These are phyloP conservation scores for Plasmodium vinckei DNA, from an alignment of 169 alveolate species.

Conservation along the genomic window DNA sequence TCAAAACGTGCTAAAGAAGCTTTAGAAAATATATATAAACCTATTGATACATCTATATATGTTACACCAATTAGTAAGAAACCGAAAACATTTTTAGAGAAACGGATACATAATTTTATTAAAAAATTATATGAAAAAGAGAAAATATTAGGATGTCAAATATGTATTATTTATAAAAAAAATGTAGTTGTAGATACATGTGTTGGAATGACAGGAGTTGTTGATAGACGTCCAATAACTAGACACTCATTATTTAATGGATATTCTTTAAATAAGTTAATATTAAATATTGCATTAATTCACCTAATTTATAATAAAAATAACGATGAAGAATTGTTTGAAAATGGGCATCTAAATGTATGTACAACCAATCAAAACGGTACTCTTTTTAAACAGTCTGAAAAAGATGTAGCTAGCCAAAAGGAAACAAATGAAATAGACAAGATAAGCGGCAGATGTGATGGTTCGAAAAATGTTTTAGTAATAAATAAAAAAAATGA, in stretches of 20 bases:
- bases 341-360: constrained; percentile 74
- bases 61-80: constrained; percentile 56
- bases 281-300: constrained; percentile 79
- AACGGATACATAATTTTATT: constrained; percentile 56
- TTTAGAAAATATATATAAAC: constrained; percentile 53
- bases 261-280: constrained; percentile 74
- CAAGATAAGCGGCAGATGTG: constrained; percentile 29
- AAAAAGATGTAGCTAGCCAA: constrained; percentile 35
- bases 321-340: constrained; percentile 75
- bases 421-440: constrained; percentile 25
- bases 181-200: constrained; percentile 79
- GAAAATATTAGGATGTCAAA: constrained; percentile 80
- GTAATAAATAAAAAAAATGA: not conserved
- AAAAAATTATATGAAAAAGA: constrained; percentile 63
- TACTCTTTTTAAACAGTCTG: constrained; percentile 51
- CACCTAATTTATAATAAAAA: constrained; percentile 73
- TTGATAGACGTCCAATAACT: constrained; percentile 82
- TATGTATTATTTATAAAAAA: constrained; percentile 79
- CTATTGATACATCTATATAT: constrained; percentile 41
- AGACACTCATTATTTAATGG: constrained; percentile 82
- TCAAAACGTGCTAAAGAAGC: constrained; percentile 84
- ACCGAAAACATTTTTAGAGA: constrained; percentile 58
- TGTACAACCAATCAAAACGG: constrained; percentile 74
- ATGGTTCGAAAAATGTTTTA: not conserved
- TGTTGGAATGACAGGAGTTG: constrained; percentile 79